Evolutionary conservation across 1,139 yeast species (phyloP).

Genomic region (Hanseniaspora sp.): DNA sequence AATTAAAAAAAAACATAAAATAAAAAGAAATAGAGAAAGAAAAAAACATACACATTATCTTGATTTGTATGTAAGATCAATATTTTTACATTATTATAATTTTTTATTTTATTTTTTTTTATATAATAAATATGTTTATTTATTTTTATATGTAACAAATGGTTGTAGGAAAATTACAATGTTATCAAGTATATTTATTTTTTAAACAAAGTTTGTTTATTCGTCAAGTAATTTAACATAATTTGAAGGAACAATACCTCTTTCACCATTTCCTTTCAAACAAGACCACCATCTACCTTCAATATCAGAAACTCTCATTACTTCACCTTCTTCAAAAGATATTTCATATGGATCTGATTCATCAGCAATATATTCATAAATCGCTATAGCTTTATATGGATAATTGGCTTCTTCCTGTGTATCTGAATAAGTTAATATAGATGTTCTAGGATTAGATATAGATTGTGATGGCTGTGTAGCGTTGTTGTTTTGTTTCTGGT

Average conservation of each 20-base stretch:
- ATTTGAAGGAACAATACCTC: constrained; percentile 94
- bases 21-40: too few relatives aligned
- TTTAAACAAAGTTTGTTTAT: constrained; percentile 13
- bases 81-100: too few relatives aligned
- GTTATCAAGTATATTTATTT: neutral
- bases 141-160: too few relatives aligned
- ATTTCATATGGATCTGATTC: constrained; percentile 91
- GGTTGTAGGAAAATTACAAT: neutral
- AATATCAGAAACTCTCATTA: constrained; percentile 81
- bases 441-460: constrained; percentile 10
- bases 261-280: constrained; percentile 74
- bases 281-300: constrained; percentile 99
- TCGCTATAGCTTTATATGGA: constrained; percentile 77
- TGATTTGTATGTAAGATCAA: too few relatives aligned
- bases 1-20: too few relatives aligned
- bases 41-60: too few relatives aligned
- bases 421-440: constrained; percentile 28
- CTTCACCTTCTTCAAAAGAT: constrained; percentile 80
- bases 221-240: constrained; percentile 61
- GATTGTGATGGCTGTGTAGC: constrained; percentile 12
- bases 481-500: constrained; percentile 1
- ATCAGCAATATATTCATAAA: constrained; percentile 81
- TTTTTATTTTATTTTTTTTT: too few relatives aligned
- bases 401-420: constrained; percentile 40
- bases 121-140: too few relatives aligned